Evolutionary conservation across 2,329 filamentous ascomycete genomes (phyloP).

Genomic region (Chalara sp.): DNA sequence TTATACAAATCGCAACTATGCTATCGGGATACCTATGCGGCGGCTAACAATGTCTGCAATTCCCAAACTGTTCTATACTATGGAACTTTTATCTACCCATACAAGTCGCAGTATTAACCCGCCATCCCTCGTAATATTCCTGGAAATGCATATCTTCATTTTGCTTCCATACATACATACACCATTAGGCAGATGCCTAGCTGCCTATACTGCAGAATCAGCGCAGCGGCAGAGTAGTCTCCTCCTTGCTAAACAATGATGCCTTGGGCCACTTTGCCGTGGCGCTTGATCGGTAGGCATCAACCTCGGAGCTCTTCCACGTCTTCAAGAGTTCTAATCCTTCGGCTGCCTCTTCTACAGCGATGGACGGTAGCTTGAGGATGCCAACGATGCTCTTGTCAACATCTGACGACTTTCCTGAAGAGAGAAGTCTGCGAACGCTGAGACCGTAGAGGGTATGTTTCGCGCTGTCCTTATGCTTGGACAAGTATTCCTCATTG

Average conservation of each 20-base stretch:
- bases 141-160: too few species aligned
- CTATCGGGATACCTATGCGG: too few species aligned
- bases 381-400: constrained; percentile 59
- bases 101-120: too few species aligned
- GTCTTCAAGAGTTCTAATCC: constrained; percentile 42
- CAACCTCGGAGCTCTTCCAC: constrained; percentile 44
- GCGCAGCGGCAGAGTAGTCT: not conserved
- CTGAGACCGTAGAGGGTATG: constrained; percentile 60
- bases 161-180: not conserved
- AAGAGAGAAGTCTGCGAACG: constrained; percentile 50
- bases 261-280: constrained; percentile 36
- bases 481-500: constrained; percentile 59
- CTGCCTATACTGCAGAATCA: not conserved
- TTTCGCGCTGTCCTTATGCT: constrained; percentile 53
- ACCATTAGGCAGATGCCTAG: not conserved
- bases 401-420: constrained; percentile 45
- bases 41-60: too few species aligned
- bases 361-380: constrained; percentile 43
- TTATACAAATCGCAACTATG: too few species aligned
- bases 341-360: constrained; percentile 48
- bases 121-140: too few species aligned
- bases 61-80: too few species aligned
- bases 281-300: constrained; percentile 42
- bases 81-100: too few species aligned
- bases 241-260: constrained; percentile 11